These are phyloP conservation scores for Amanita rubescens DNA, from an alignment of 768 basidiomycete species.

Conservation along the genomic window DNA sequence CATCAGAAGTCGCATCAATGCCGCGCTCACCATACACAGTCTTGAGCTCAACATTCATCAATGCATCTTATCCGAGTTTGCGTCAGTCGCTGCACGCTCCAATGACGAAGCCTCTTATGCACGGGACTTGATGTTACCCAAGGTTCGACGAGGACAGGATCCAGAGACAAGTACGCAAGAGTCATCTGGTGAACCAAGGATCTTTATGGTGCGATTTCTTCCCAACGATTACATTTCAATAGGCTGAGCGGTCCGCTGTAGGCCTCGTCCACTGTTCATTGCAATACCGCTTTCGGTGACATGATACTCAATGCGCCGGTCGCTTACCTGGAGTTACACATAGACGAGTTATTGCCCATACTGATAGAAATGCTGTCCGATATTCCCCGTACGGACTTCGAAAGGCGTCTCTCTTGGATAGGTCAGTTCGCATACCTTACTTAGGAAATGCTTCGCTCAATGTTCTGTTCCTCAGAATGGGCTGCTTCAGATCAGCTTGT, in stretches of 20 bases:
- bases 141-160: slow-evolving; percentile 29
- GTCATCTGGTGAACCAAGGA: slow-evolving; percentile 10
- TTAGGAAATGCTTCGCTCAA: background rate
- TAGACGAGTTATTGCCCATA: slow-evolving; percentile 46
- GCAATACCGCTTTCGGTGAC: slow-evolving; percentile 80
- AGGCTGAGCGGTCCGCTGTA: slow-evolving; percentile 20
- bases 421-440: slow-evolving; percentile 34
- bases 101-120: slow-evolving; percentile 41
- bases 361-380: slow-evolving; percentile 65
- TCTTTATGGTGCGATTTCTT: slow-evolving; percentile 9
- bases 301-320: slow-evolving; percentile 60
- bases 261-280: slow-evolving; percentile 68
- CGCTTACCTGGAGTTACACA: slow-evolving; percentile 39
- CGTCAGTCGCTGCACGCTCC: slow-evolving; percentile 42
- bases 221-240: background rate
- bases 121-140: slow-evolving; percentile 53
- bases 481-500: slow-evolving; percentile 81
- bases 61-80: slow-evolving; percentile 68
- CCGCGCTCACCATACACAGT: slow-evolving; percentile 27
- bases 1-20: background rate
- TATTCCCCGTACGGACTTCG: slow-evolving; percentile 71
- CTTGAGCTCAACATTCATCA: slow-evolving; percentile 76
- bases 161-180: slow-evolving; percentile 15
- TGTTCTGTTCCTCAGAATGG: slow-evolving; percentile 51
- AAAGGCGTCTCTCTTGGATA: slow-evolving; percentile 71